Evolutionary conservation across 495 filamentous ascomycete species (phyloP).

Genomic region (Haplographium delicatum): DNA sequence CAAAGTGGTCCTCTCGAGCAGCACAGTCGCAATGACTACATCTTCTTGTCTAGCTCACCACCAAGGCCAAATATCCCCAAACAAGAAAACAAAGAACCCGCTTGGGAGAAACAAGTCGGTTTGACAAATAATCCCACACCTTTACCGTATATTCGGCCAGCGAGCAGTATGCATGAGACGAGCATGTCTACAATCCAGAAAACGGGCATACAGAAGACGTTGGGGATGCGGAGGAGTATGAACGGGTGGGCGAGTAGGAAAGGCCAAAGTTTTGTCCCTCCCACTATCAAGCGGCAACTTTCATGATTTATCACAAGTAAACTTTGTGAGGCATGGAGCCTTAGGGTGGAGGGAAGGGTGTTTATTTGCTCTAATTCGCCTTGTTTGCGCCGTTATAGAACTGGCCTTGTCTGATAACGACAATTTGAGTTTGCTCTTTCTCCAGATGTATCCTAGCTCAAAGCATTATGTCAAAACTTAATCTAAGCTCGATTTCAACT

Average conservation of each 20-base stretch:
- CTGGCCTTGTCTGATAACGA: too few relatives aligned
- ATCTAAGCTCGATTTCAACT: too few relatives aligned
- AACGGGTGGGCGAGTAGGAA: constrained; percentile 32
- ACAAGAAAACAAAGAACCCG: neutral
- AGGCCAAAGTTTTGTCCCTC: constrained; percentile 17
- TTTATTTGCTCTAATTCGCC: too few relatives aligned
- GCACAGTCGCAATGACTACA: constrained; percentile 16
- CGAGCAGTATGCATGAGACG: constrained; percentile 16
- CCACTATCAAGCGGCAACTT: constrained; percentile 12
- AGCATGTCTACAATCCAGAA: constrained; percentile 6
- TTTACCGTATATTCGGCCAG: constrained; percentile 8
- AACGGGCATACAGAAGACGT: constrained; percentile 16
- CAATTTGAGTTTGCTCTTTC: too few relatives aligned
- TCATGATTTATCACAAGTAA: too few relatives aligned
- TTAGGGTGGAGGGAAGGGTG: too few relatives aligned
- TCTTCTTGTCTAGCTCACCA: constrained; percentile 26
- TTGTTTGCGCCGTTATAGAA: too few relatives aligned
- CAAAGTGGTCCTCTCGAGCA: constrained; percentile 1
- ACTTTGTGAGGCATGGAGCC: too few relatives aligned
- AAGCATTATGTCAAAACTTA: too few relatives aligned
- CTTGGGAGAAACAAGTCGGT: neutral
- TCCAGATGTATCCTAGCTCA: too few relatives aligned
- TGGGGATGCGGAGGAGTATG: constrained; percentile 35
- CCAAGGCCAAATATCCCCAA: constrained; percentile 7
- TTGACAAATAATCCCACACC: constrained; percentile 11